These are phyloP conservation scores for Calonectria naviculata DNA, from an alignment of 2,329 filamentous ascomycete species.

Conservation along the genomic window DNA sequence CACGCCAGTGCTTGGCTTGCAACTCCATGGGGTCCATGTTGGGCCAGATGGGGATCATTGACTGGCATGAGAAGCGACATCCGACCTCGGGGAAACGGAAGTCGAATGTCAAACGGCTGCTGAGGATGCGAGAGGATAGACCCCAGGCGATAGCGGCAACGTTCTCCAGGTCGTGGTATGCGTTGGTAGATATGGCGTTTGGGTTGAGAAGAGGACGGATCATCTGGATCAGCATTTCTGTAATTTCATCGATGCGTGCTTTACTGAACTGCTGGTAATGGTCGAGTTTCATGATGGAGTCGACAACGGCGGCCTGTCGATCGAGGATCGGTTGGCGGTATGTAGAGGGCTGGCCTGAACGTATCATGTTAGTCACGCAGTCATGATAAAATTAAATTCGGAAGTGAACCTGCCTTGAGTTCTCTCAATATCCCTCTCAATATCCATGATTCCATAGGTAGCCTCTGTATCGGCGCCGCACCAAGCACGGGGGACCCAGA, in stretches of 20 bases:
- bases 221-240: slow-evolving; percentile 50
- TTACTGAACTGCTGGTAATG: slow-evolving; percentile 44
- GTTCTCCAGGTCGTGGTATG: slow-evolving; percentile 54
- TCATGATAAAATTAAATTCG: background rate
- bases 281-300: slow-evolving; percentile 50
- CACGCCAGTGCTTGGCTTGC: slow-evolving; percentile 61
- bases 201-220: slow-evolving; percentile 54
- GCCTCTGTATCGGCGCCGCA: slow-evolving; percentile 49
- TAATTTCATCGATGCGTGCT: slow-evolving; percentile 53
- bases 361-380: slow-evolving; percentile 13
- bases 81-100: slow-evolving; percentile 63
- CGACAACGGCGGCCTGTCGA: slow-evolving; percentile 49
- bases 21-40: slow-evolving; percentile 53
- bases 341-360: slow-evolving; percentile 47
- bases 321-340: slow-evolving; percentile 54
- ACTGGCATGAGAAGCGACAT: slow-evolving; percentile 59
- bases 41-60: slow-evolving; percentile 60
- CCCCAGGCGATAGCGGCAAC: slow-evolving; percentile 57
- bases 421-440: slow-evolving; percentile 50
- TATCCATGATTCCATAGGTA: slow-evolving; percentile 47
- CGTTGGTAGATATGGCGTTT: slow-evolving; percentile 45
- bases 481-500: slow-evolving; percentile 54
- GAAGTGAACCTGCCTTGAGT: slow-evolving; percentile 44
- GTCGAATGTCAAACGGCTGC: slow-evolving; percentile 55
- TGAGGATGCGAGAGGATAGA: slow-evolving; percentile 59